These are phyloP conservation scores for Silybum marianum DNA, from an alignment of 129 eudicot genomes.

Conservation along the genomic window DNA sequence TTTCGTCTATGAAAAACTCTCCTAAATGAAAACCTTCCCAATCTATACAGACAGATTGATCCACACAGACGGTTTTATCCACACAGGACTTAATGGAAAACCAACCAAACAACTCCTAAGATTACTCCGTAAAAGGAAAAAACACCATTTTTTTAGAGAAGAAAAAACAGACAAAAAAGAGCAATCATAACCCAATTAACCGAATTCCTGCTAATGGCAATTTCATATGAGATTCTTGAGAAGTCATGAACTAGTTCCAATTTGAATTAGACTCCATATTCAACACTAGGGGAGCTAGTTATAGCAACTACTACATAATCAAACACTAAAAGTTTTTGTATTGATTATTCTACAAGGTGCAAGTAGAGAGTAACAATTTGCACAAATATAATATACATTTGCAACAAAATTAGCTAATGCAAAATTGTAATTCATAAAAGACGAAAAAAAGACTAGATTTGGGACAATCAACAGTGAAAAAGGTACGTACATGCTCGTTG, in stretches of 20 bases:
- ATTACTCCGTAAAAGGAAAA: background rate
- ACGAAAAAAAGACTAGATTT: background rate
- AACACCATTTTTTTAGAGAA: background rate
- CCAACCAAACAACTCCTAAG: background rate
- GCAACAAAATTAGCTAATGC: constrained; percentile 17
- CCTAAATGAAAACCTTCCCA: no score
- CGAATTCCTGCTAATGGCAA: background rate
- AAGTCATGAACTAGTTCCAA: background rate
- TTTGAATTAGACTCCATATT: background rate
- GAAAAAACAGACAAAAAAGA: background rate
- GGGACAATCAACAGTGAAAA: constrained; percentile 8
- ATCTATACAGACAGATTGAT: no score
- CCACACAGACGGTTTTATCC: no score
- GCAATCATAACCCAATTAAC: background rate
- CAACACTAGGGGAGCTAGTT: background rate
- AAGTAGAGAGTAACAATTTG: background rate
- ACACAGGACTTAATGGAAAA: no score
- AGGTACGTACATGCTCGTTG: constrained; percentile 69
- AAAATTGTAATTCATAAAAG: background rate
- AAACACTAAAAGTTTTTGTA: no score
- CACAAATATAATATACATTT: background rate
- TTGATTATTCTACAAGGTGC: background rate
- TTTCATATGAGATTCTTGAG: background rate
- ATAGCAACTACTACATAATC: background rate
- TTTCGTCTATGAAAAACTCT: no score